phyloP scores from a whole-genome alignment of 805 yeast species.

The Jamesozyma jinghongensis region DNA sequence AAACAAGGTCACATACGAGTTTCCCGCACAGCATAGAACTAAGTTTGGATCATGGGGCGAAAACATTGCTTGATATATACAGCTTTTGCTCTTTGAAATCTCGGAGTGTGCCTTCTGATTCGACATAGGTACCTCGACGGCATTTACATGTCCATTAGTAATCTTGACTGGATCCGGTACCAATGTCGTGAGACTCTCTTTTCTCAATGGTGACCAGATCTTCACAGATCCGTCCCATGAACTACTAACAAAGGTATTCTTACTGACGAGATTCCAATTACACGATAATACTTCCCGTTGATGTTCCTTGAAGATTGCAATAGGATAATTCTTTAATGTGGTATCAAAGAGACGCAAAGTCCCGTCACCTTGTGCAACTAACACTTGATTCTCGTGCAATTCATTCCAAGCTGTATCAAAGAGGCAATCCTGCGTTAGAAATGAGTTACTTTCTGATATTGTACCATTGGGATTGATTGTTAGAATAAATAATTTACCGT shows the following conservation, averaged over 20 bases:
- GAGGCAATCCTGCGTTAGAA: conserved; percentile 90
- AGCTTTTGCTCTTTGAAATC: conserved; percentile 37
- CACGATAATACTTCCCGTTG: conserved; percentile 62
- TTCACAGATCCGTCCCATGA: conserved; percentile 92
- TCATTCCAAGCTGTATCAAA: conserved; percentile 90
- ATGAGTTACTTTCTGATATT: conserved; percentile 45
- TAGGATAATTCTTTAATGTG: conserved; percentile 57
- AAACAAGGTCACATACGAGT: conserved; percentile 71
- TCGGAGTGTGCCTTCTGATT: conserved; percentile 18
- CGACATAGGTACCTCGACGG: conserved; percentile 26
- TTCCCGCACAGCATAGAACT: conserved; percentile 59
- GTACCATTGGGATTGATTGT: conserved; percentile 59
- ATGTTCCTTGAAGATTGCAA: conserved; percentile 71
- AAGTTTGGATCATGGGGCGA: conserved; percentile 77
- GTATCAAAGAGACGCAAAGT: conserved; percentile 73
- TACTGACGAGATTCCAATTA: conserved; percentile 65
- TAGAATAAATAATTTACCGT: conserved; percentile 70
- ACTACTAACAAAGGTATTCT: conserved; percentile 59
- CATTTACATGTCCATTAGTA: conserved; percentile 9
- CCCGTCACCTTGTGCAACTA: conserved; percentile 86
- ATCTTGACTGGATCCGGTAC: conserved; percentile 28
- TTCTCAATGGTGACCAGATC: conserved; percentile 61
- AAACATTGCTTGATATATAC: conserved; percentile 71
- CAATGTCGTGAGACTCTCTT: conserved; percentile 49
- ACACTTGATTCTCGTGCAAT: conserved; percentile 74